A percentile compares a stretch with the other conserved stretches of the same genome.
phyloP scores from a whole-genome alignment of 164 flowering plant species.

The Amborella trichopoda region DNA sequence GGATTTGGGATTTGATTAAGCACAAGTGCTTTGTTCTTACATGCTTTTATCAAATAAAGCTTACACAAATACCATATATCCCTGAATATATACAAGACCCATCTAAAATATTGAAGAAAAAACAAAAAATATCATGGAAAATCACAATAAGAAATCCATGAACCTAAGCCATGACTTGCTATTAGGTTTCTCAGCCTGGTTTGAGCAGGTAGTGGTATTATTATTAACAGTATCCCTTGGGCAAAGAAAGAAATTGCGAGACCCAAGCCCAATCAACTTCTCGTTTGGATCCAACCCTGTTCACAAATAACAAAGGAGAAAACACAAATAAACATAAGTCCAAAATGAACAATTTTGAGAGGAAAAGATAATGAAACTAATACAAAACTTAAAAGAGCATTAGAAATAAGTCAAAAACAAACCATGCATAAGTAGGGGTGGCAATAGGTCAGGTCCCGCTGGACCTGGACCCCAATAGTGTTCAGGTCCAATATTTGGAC shows the following conservation, averaged over 20 bases:
- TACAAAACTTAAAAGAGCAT: too few relatives aligned
- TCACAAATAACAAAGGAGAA: too few relatives aligned
- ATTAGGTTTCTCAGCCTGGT: conserved; percentile 42
- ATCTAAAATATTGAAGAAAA: not conserved
- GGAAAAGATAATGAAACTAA: too few relatives aligned
- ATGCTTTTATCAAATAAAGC: not conserved
- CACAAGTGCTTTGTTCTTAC: too few relatives aligned
- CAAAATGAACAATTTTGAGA: too few relatives aligned
- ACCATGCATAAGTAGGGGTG: too few relatives aligned
- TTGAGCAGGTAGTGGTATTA: conserved; percentile 32
- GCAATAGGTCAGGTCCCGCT: too few relatives aligned
- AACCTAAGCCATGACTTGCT: conserved; percentile 49
- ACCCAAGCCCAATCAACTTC: conserved; percentile 62
- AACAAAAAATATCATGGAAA: not conserved
- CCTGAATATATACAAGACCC: not conserved
- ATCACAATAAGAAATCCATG: conserved; percentile 44
- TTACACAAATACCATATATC: not conserved
- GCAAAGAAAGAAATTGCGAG: conserved; percentile 83
- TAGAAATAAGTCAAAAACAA: too few relatives aligned
- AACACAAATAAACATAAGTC: too few relatives aligned
- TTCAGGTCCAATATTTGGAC: too few relatives aligned
- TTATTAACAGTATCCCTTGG: conserved; percentile 12
- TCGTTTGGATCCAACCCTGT: conserved; percentile 64
- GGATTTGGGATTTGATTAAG: too few relatives aligned
- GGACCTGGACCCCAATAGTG: too few relatives aligned